Percentiles rank a stretch among this genome's conserved stretches.
phyloP scores from a whole-genome alignment of 257 asterid genomes.

The Solanum lycopersicoides region DNA sequence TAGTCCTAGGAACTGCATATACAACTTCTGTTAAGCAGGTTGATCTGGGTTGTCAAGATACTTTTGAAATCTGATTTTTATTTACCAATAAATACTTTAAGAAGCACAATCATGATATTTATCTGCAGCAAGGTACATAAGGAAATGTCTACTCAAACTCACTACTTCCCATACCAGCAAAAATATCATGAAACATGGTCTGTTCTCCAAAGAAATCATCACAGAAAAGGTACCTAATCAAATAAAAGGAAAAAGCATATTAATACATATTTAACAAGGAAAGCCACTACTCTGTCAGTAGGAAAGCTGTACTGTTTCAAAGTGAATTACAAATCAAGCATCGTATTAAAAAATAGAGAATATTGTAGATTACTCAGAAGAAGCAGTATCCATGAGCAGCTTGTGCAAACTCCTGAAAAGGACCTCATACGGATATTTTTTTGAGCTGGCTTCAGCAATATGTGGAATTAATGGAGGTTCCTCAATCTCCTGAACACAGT shows the following conservation, averaged over 20 bases:
- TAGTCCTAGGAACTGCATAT: not conserved
- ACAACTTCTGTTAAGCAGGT: not conserved
- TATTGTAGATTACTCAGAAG: conserved; percentile 65
- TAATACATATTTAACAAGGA: not conserved
- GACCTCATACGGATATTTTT: conserved; percentile 96
- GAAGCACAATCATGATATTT: not conserved
- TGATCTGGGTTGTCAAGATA: not conserved
- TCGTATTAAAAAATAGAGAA: not conserved
- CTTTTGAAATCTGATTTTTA: not conserved
- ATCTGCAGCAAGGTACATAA: not conserved
- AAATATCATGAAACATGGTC: conserved; percentile 78
- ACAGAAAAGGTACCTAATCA: conserved; percentile 86
- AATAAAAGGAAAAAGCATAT: conserved; percentile 11
- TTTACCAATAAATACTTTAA: not conserved
- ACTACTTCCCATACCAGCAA: conserved; percentile 55
- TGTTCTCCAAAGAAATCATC: conserved; percentile 95
- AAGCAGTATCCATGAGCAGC: conserved; percentile 98
- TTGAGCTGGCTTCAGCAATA: conserved; percentile 97
- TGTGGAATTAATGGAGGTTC: conserved; percentile 99
- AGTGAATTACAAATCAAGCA: not conserved
- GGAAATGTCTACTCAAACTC: not conserved
- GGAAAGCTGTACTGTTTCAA: not conserved
- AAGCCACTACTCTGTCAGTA: not conserved
- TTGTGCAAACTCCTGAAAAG: conserved; percentile 99
- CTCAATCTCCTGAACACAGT: conserved; percentile 72